phyloP scores from a whole-genome alignment of 2,329 filamentous ascomycete species.

The Helotiales sp. region DNA sequence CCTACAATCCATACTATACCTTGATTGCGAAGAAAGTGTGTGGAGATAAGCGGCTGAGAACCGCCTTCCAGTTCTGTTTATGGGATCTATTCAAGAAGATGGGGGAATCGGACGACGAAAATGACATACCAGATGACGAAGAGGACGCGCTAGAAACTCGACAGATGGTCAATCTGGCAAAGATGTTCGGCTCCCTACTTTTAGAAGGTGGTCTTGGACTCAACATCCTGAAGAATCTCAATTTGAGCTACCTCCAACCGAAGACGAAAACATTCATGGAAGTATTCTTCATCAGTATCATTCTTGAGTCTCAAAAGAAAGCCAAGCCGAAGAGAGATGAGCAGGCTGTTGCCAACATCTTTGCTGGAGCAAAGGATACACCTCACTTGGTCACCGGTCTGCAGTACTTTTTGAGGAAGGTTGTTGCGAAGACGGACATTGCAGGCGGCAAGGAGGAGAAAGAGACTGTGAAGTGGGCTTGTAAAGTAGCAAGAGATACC shows the following conservation, averaged over 20 bases:
- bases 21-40: conserved; percentile 80
- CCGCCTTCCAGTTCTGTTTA: conserved; percentile 83
- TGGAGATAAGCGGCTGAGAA: conserved; percentile 70
- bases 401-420: conserved; percentile 77
- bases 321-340: conserved; percentile 51
- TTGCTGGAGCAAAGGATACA: conserved; percentile 62
- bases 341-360: conserved; percentile 62
- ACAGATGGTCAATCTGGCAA: conserved; percentile 66
- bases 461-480: conserved; percentile 48
- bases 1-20: conserved; percentile 92
- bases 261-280: conserved; percentile 80
- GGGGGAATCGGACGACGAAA: conserved; percentile 70
- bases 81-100: conserved; percentile 84
- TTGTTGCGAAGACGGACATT: conserved; percentile 65
- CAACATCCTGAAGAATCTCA: conserved; percentile 67
- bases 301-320: conserved; percentile 64
- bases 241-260: conserved; percentile 73
- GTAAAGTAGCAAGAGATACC: conserved; percentile 42
- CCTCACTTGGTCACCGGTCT: conserved; percentile 72
- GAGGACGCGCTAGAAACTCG: conserved; percentile 51
- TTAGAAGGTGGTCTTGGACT: conserved; percentile 59
- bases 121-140: conserved; percentile 59
- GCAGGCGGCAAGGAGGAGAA: conserved; percentile 49
- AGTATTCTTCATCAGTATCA: conserved; percentile 72
- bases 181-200: conserved; percentile 64